Evolutionary conservation across 2,329 filamentous ascomycete genomes (phyloP).

Genomic region (Alternaria ethzedia): DNA sequence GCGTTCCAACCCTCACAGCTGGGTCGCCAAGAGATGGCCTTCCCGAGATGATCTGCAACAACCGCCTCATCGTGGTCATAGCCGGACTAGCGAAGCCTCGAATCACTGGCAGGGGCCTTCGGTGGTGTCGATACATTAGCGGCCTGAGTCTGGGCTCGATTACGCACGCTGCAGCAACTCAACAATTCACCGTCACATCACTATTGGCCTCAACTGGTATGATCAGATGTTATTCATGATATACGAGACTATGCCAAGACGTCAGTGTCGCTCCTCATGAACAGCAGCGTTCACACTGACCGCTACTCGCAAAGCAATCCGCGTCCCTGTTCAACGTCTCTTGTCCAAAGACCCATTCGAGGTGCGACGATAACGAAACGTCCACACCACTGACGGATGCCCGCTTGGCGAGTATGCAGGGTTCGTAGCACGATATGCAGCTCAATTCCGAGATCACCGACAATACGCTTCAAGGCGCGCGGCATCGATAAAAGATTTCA

Average conservation of each 20-base stretch:
- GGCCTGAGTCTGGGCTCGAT: neutral
- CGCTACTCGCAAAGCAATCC: neutral
- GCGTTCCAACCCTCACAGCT: neutral
- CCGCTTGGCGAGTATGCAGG: conserved; percentile 22
- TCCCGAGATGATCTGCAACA: conserved; percentile 6
- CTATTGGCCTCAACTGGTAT: neutral
- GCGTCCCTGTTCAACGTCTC: conserved; percentile 19
- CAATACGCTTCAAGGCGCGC: conserved; percentile 15
- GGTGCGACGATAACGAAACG: conserved; percentile 27
- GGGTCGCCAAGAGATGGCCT: conserved; percentile 8
- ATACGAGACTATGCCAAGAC: neutral
- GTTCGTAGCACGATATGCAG: conserved; percentile 26
- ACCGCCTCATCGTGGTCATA: neutral
- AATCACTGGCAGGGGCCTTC: no score
- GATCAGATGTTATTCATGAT: neutral
- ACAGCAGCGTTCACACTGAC: neutral
- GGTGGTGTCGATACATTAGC: no score
- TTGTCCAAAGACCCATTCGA: conserved; percentile 14
- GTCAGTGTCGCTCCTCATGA: neutral
- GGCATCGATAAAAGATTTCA: neutral
- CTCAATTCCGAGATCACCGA: conserved; percentile 20
- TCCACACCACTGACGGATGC: conserved; percentile 6
- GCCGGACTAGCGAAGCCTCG: neutral
- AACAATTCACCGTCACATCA: no score
- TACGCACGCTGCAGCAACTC: neutral